Evolutionary conservation across 768 basidiomycete species (phyloP), one percentile per base, ranked within the genome.

Genomic region (Lactarius hengduanensis): DNA sequence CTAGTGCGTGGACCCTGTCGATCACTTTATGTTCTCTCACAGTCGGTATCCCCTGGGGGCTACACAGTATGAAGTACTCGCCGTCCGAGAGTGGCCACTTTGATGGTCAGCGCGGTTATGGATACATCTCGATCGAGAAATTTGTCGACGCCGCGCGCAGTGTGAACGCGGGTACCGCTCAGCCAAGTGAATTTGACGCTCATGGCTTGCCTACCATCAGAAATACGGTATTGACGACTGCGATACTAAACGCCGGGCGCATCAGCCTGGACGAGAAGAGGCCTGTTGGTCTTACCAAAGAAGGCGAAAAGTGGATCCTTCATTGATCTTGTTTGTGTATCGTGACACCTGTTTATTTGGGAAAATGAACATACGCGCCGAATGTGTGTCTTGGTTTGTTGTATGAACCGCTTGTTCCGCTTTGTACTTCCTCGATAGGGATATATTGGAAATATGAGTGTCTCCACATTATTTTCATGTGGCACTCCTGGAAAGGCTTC

Each of bases 101-200:
- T 74, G 95, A 96, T 73, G 95, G 95, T 34, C 95, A 96, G 78
- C 85, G 89, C 64, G 94, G 94, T 18, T 97, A 97, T 76, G 95
- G 91, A 67, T 87, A 96, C 75, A 80, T 96, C 72, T 94, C 92
- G 20, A 91, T 96, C 71, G 94, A 94, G 77, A 95, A 91, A 77
- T 96, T 96, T 77, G 80, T 96, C 74, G 93, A 92, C 74, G 91
- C 91, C 20, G 86, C 89, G 53, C 84, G 88, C 60, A 83, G 82
- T 67, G 90, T 95, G 72, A 93, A 94, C 73, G 86, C 88, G 28
- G 86, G 88, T 9, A 74, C 80, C 62, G 79, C 84, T 59, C 83
- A 83, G 74, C 85, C 93, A 26, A 80, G 75, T 40, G 88, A 91
- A 65, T 96, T 87, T 76, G 94, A 97, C 77, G 76, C 76, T 28